phyloP scores from a whole-genome alignment of 495 filamentous ascomycete species.

The Trichocladium antarcticum region DNA sequence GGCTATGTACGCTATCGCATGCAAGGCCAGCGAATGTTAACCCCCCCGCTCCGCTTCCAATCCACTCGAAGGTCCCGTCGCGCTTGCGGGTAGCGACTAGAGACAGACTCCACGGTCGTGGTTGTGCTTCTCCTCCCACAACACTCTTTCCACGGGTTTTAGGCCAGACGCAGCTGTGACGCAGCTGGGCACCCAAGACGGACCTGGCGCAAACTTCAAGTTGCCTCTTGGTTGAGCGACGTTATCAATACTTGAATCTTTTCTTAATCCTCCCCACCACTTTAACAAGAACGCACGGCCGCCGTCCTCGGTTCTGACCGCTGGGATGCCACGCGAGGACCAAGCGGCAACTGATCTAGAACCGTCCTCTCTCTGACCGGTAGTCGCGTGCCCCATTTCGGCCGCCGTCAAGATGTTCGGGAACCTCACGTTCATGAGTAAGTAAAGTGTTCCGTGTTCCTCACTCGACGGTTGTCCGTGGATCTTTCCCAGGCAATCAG shows the following conservation, averaged over 20 bases:
- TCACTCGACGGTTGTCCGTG: background rate
- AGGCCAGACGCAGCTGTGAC: background rate
- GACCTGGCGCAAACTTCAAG: no score
- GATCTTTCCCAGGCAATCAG: no score
- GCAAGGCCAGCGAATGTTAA: conserved; percentile 12
- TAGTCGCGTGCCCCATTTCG: background rate
- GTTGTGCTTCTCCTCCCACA: background rate
- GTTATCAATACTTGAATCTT: no score
- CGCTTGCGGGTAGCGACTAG: background rate
- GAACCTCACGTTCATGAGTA: conserved; percentile 26
- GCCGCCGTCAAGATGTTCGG: conserved; percentile 23
- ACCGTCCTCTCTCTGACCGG: background rate
- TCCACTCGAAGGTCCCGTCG: background rate
- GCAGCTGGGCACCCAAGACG: background rate
- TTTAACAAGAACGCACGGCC: background rate
- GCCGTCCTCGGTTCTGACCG: background rate
- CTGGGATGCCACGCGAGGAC: background rate
- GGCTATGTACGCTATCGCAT: conserved; percentile 4
- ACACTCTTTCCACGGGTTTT: background rate
- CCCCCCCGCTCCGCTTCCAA: conserved; percentile 6
- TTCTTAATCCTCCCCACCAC: background rate
- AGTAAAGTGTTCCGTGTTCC: conserved; percentile 12
- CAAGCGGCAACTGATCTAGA: background rate
- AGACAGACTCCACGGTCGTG: background rate
- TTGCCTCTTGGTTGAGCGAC: no score